Evolutionary conservation across 208 protist species (phyloP).

Genomic region (Leishmania guyanensis): DNA sequence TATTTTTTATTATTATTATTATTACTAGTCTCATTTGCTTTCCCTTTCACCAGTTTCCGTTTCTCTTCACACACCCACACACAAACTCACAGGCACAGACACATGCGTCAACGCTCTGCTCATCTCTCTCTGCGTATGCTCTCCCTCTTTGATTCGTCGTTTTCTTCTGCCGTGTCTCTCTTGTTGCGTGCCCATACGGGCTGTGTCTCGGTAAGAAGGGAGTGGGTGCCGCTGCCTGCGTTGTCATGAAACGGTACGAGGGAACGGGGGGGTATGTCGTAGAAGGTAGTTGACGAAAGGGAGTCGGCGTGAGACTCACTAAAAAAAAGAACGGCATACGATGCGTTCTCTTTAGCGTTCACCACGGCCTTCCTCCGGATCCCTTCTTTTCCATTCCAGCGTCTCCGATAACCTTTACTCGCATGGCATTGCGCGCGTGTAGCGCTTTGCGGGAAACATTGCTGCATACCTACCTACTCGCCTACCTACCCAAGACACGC

Average conservation of each 20-base stretch:
- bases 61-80: constrained; percentile 5
- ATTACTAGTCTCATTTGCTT: constrained; percentile 1
- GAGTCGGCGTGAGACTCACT: neutral
- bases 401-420: neutral
- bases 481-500: neutral
- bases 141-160: constrained; percentile 5
- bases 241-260: neutral
- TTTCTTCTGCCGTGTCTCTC: constrained; percentile 1
- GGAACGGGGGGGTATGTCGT: neutral
- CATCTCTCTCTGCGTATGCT: neutral
- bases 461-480: neutral
- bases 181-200: neutral
- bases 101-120: neutral
- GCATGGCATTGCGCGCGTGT: neutral
- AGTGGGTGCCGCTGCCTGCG: neutral
- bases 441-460: neutral
- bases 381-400: neutral
- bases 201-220: neutral
- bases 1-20: no score
- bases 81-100: no score
- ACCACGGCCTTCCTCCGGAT: neutral
- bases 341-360: neutral
- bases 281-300: neutral
- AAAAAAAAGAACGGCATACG: neutral
- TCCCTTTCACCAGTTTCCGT: constrained; percentile 5